Base-by-base conservation (phyloP, 441 rosid species). In the Dalechampia spathulata region DNA sequence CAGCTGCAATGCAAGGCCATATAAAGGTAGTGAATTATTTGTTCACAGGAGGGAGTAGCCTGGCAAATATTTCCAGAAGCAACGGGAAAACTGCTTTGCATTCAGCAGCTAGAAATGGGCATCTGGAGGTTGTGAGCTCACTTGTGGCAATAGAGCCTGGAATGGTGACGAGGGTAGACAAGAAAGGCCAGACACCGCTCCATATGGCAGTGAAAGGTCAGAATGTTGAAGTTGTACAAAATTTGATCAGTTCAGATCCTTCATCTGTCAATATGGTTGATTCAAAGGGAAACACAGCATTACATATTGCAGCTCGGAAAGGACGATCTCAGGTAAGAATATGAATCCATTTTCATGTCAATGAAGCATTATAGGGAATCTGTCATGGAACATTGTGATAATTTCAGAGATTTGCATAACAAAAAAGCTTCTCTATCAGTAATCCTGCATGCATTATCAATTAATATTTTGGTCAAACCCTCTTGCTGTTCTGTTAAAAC, bases 191-290 rank as follows among this genome's bases (percentile, higher is more conserved):
- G 70, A 89, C 99, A 0, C 83, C 97, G 1, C 88, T 93, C 60
- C 99, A 93, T 71, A 89, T 93, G 97, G 99, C 97, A 0, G 97
- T 62, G 28, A 93, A 93, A 69, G 99, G 97, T 5, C 88, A 83
- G 58, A 89, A 70, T 40, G 62, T 74, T 12, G 86, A 63, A 58
- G 85, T 89, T 49, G 97, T 85, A 58, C 64, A 79, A 26, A 85
- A 70, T 77, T 67, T 89, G 76, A 82, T 93, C 30, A 62, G 57
- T 41, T 83, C 84, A 1, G 82, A 80, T 49, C 80, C 90, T 39
- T 68, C 82, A 1, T 65, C 72, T 7, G 68, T 84, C 49, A 90
- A 85, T 65, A 71, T 83, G 79, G 76, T 85, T 2, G 99, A 93
- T 56, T 78, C 76, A 11, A 89, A 86, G 55, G 97, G 99, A 48